Conservation (phyloP, 2,329 filamentous ascomycete species). For the Ophiostoma pallidulum region DNA sequence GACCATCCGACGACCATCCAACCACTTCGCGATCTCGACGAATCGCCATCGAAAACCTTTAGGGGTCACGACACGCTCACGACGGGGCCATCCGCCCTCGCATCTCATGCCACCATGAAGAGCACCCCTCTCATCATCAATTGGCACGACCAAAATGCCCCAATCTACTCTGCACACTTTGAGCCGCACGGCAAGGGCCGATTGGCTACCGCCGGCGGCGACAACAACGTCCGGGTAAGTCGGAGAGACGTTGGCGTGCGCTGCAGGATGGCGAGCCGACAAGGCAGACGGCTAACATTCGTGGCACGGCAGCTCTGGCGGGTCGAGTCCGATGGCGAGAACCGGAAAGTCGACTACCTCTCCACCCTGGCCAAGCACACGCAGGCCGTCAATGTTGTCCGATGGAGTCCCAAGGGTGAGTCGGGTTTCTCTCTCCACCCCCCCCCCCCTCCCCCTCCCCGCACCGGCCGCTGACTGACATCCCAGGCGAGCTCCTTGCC, state of each 20-base stretch:
- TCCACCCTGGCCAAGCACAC: constrained; percentile 89
- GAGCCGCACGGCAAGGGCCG: constrained; percentile 86
- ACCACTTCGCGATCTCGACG: neutral
- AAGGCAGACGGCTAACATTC: neutral
- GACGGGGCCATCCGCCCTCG: neutral
- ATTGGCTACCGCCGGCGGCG: constrained; percentile 86
- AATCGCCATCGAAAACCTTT: neutral
- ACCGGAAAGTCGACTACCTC: constrained; percentile 82
- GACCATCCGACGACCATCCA: neutral
- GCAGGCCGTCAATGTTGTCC: constrained; percentile 94
- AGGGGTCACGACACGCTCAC: neutral
- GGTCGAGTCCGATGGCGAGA: constrained; percentile 74
- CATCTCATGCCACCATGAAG: constrained; percentile 60
- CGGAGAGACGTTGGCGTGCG: constrained; percentile 10
- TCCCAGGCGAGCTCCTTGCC: constrained; percentile 76
- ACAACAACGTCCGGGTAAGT: constrained; percentile 86
- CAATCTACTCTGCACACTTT: constrained; percentile 96
- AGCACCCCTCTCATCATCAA: constrained; percentile 92
- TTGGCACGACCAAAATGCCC: constrained; percentile 96
- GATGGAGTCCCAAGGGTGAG: constrained; percentile 87
- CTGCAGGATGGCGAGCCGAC: neutral
- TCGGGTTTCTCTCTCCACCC: constrained; percentile 5
- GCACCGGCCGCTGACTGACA: neutral
- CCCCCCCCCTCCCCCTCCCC: too few relatives aligned
- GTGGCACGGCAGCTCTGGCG: constrained; percentile 80